These are phyloP conservation scores for Grigorovia yakushimaensis DNA, from an alignment of 805 yeast genomes.

Conservation along the genomic window DNA sequence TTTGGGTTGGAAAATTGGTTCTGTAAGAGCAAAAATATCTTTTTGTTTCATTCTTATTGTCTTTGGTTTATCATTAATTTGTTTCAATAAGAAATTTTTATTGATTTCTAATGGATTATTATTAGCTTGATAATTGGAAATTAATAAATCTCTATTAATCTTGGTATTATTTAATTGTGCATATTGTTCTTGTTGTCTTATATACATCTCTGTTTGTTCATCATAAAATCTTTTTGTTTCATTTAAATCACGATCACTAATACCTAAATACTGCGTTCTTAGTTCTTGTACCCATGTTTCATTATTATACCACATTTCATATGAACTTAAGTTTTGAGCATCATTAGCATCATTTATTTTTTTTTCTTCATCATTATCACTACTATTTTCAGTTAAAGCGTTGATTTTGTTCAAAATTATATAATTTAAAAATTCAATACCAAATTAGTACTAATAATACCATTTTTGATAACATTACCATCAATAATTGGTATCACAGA, in stretches of 20 bases:
- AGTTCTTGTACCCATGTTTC: slow-evolving; percentile 26
- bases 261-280: slow-evolving; percentile 23
- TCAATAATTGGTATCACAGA: slow-evolving; percentile 70
- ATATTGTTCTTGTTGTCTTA: slow-evolving; percentile 14
- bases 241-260: slow-evolving; percentile 18
- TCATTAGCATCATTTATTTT: too few relatives aligned
- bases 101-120: slow-evolving; percentile 16
- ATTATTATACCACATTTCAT: slow-evolving; percentile 19
- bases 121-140: slow-evolving; percentile 3
- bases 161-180: slow-evolving; percentile 6
- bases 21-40: slow-evolving; percentile 21
- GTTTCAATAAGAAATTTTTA: slow-evolving; percentile 13
- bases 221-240: slow-evolving; percentile 19
- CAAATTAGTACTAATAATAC: slow-evolving; percentile 59
- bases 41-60: slow-evolving; percentile 18
- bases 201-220: slow-evolving; percentile 16
- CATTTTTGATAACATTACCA: slow-evolving; percentile 60
- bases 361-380: neutral
- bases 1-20: slow-evolving; percentile 23
- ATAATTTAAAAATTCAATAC: slow-evolving; percentile 74
- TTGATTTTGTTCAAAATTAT: slow-evolving; percentile 45
- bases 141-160: slow-evolving; percentile 1
- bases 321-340: slow-evolving; percentile 5
- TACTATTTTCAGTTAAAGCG: slow-evolving; percentile 5
- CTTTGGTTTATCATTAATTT: slow-evolving; percentile 5